Evolutionary conservation across 2,329 filamentous ascomycete genomes (phyloP), one percentile per base, ranked within the genome.

Genomic region (Didymella arachidicola): DNA sequence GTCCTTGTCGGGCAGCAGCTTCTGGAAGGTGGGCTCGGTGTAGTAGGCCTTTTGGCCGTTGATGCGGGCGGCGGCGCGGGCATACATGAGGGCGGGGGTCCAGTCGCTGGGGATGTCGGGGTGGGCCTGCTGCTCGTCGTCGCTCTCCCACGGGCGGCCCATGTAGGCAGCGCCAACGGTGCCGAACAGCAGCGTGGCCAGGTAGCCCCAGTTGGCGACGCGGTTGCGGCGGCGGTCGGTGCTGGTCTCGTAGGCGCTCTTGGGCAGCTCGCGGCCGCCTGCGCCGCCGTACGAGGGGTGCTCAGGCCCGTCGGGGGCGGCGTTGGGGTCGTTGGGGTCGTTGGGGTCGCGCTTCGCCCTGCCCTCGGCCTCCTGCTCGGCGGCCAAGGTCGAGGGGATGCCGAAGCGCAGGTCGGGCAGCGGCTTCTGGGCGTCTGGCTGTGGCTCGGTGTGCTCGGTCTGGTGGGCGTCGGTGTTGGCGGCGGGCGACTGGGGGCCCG

Each of bases 391-490:
- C 2, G 93, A 97, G 0, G 94, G 94, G 62, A 98, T 96, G 64
- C 94, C 94, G 72, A 94, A 89, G n/a, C 92, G 95, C 43, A 98
- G 83, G 74, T 98, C 93, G 52, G 94, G 94, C 12, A 97, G 86
- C 52, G 91, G 89, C 70, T 89, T 84, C 16, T 72, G 74, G 51
- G 86, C 82, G 25, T 87, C 82, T 66, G 84, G 77, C 49, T 18
- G 47, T n/a, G 58, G 41, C 38, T 64, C 59, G 38, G 64, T 53
- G 50, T 81, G 78, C 42, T 81, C 77, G 53, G 79, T 69, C 48
- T 75, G 69, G 38, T 41, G 38, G 59, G 78, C 66, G 38, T 75
- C 69, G 26, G 74, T 78, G 60, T 81, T 77, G 22, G 67, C 65
- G 36, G 63, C 47, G 70, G 70, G 69, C 56, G 66, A 70, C 65